Evolutionary conservation across 176 grass and related monocot genomes (phyloP), one percentile per base, ranked within the genome.

Genomic region (Pontederia crassipes): DNA sequence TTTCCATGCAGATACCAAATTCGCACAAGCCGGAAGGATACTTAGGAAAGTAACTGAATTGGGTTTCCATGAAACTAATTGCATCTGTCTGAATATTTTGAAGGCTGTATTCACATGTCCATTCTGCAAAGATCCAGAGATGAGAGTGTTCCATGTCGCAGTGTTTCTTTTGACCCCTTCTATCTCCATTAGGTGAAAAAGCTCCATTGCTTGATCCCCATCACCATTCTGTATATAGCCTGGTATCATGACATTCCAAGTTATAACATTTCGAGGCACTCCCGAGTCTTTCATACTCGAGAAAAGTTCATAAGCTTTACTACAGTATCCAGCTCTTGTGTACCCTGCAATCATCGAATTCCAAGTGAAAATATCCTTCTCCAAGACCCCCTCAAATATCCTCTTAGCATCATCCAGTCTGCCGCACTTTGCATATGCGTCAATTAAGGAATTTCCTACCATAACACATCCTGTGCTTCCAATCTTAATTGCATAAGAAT

Each of bases 131-230:
- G 79, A 90, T 47, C 87, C 82, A 48, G 82, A 68, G 61, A 90
- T 90, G 55, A 90, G 87, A 82, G 80, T 77, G 66, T 90, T 90
- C 82, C 87, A 90, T 11, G 87, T 82, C 59, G 87, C 79, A n/a
- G 79, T 85, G 64, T 82, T 83, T 69, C 79, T 79, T 78, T 74
- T 85, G 11, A 82, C 62, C 57, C 87, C 79, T 24, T 72, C 45
- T 46, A 46, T 67, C 74, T 90, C 82, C 87, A 90, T 90, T 53
- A 26, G 79, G 54, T 82, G 75, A 61, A 90, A 90, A 65, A 90
- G 79, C 55, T 85, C 82, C 69, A 90, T 82, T 52, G 82, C 82
- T 74, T 77, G 84, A 68, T 90, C 87, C 5, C 82, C 87, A 9
- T 90, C 87, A 18, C 79, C 87, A 68, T 86, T 79, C 63, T 77